Conservation (phyloP, 768 basidiomycete genomes). For the Pleurotus giganteus region DNA sequence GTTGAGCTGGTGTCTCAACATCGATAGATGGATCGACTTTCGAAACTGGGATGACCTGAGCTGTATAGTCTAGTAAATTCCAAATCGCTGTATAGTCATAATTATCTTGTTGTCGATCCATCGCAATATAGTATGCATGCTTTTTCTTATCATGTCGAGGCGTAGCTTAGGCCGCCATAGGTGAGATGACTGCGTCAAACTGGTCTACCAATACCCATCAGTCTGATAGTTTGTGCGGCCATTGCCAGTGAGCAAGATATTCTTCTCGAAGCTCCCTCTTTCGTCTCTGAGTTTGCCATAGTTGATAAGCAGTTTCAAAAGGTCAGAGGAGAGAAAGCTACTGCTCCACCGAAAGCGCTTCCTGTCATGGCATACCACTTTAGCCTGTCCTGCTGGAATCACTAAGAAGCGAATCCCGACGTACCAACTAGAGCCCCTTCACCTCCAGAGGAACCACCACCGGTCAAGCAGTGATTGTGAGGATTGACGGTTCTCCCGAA, state of each 20-base stretch:
- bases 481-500: conserved; percentile 83
- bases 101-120: not conserved
- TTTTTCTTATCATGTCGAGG: conserved; percentile 59
- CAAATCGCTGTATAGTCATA: conserved; percentile 60
- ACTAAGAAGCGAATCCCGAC: no score
- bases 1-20: conserved; percentile 38
- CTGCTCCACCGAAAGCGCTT: conserved; percentile 43
- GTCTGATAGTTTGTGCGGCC: conserved; percentile 37
- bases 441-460: conserved; percentile 84
- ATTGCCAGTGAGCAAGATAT: conserved; percentile 64
- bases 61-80: conserved; percentile 64
- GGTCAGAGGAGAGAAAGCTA: no score
- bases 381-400: no score
- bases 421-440: conserved; percentile 75
- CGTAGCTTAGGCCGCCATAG: conserved; percentile 58
- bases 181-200: conserved; percentile 73
- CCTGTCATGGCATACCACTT: conserved; percentile 48
- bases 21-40: conserved; percentile 56
- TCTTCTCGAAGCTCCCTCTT: conserved; percentile 49
- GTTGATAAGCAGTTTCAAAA: conserved; percentile 44
- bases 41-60: conserved; percentile 63
- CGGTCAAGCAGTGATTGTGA: conserved; percentile 64
- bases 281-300: conserved; percentile 63
- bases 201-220: conserved; percentile 64
- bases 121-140: conserved; percentile 27